Conservation (phyloP, 2,329 filamentous ascomycete species). For the Aspergillus sergii region DNA sequence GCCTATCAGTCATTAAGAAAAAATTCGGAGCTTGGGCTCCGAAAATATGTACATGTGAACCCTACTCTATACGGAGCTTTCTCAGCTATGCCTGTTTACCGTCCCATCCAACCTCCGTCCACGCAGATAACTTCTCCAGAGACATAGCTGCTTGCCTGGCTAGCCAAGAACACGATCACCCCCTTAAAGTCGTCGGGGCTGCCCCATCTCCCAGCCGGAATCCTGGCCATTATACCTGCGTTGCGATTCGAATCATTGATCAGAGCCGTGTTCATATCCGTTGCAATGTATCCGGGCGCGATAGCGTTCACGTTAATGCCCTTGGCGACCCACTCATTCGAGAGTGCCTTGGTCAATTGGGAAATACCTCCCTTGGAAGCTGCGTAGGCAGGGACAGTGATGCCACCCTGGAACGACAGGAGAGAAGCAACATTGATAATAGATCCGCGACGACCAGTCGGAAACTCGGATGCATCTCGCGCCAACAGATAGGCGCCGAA, state of each 20-base stretch:
- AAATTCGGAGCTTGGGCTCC: neutral
- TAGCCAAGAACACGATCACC: conserved; percentile 74
- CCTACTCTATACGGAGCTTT: neutral
- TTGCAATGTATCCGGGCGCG: conserved; percentile 85
- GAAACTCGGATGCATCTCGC: conserved; percentile 36
- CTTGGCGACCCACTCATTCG: conserved; percentile 81
- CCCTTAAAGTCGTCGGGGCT: conserved; percentile 86
- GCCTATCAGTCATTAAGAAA: neutral
- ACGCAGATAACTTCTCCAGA: conserved; percentile 80
- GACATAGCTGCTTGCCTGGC: conserved; percentile 76
- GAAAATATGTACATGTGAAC: conserved; percentile 1
- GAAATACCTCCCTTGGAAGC: conserved; percentile 83
- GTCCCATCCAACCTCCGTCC: conserved; percentile 91
- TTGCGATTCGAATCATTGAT: conserved; percentile 71
- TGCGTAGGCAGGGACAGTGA: conserved; percentile 86
- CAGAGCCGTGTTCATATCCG: conserved; percentile 90
- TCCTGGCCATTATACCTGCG: conserved; percentile 74
- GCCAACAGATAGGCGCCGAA: conserved; percentile 37
- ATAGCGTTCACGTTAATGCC: conserved; percentile 86
- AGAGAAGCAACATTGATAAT: conserved; percentile 86
- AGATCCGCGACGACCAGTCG: conserved; percentile 43
- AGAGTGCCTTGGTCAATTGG: conserved; percentile 80
- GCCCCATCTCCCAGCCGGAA: conserved; percentile 84
- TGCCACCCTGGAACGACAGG: conserved; percentile 80
- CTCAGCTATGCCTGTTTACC: conserved; percentile 51